These are phyloP conservation scores for Hibiscus syriacus DNA, from an alignment of 345 rosid genomes.

Conservation along the genomic window DNA sequence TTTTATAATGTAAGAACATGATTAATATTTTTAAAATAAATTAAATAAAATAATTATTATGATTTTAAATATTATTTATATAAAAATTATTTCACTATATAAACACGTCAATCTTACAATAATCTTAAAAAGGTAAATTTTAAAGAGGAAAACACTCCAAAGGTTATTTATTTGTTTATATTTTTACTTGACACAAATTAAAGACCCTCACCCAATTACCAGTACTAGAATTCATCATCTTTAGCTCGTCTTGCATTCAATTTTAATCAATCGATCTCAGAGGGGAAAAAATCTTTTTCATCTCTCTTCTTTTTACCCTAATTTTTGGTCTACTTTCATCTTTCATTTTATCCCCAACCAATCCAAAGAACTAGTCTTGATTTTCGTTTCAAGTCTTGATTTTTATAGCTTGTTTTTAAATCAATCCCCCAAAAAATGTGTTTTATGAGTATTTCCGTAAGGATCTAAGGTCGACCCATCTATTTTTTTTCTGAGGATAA, in stretches of 20 bases:
- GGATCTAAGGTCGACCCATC: slow-evolving; percentile 31
- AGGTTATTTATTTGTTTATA: too few relatives aligned
- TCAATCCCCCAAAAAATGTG: not conserved
- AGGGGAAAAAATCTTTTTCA: not conserved
- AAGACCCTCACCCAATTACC: slow-evolving; percentile 12
- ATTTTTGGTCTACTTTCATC: not conserved
- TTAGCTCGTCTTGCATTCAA: not conserved
- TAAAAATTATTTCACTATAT: too few relatives aligned
- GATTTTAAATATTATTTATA: too few relatives aligned
- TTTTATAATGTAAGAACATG: too few relatives aligned
- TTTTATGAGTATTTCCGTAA: slow-evolving; percentile 1
- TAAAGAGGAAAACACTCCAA: too few relatives aligned
- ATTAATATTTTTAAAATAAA: too few relatives aligned
- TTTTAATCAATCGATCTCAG: not conserved
- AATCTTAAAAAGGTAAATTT: too few relatives aligned
- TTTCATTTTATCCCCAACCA: not conserved
- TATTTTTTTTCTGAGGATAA: slow-evolving; percentile 19
- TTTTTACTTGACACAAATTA: slow-evolving; percentile 4
- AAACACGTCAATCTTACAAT: too few relatives aligned
- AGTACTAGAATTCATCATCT: slow-evolving; percentile 3
- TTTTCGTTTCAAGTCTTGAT: not conserved
- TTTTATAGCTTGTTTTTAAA: not conserved
- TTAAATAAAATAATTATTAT: too few relatives aligned
- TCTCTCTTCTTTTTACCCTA: not conserved
- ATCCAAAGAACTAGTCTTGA: not conserved